Percentiles rank a stretch among this genome's conserved stretches.
Evolutionary conservation across 2,329 filamentous ascomycete genomes (phyloP).

Genomic region (Zarea fungicola): DNA sequence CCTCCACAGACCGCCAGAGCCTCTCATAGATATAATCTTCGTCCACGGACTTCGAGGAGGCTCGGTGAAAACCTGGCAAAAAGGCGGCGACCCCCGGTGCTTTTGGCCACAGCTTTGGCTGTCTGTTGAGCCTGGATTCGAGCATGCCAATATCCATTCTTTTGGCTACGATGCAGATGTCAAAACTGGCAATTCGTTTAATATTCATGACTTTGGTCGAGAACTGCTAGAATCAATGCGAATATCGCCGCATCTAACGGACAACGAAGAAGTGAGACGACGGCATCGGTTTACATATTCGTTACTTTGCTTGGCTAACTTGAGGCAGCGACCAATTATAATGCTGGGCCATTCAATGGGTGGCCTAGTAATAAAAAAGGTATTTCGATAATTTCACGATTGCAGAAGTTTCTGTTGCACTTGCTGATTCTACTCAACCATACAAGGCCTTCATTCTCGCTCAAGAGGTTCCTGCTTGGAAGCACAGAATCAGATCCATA

Average conservation of each 20-base stretch:
- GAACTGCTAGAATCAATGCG: slow-evolving; percentile 24
- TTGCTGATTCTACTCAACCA: not conserved
- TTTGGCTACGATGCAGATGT: slow-evolving; percentile 30
- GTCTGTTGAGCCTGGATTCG: slow-evolving; percentile 25
- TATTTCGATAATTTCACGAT: not conserved
- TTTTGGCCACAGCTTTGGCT: slow-evolving; percentile 39
- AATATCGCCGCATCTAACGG: slow-evolving; percentile 18
- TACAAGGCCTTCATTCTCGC: slow-evolving; percentile 21
- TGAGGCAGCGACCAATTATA: slow-evolving; percentile 23
- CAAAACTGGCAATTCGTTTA: slow-evolving; percentile 17
- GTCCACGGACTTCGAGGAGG: slow-evolving; percentile 37
- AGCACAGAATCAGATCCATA: slow-evolving; percentile 22
- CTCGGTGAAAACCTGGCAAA: slow-evolving; percentile 38
- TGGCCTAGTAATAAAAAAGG: slow-evolving; percentile 30
- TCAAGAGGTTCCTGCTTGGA: slow-evolving; percentile 10
- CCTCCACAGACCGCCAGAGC: slow-evolving; percentile 19
- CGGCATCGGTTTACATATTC: too few relatives aligned
- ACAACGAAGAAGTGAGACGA: not conserved
- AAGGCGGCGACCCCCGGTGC: slow-evolving; percentile 22
- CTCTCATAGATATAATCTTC: slow-evolving; percentile 34
- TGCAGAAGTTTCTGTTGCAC: not conserved
- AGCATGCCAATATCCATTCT: slow-evolving; percentile 23
- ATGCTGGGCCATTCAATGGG: slow-evolving; percentile 27
- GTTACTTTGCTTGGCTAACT: too few relatives aligned
- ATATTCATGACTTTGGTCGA: slow-evolving; percentile 27